A percentile compares a stretch with the other conserved stretches of the same genome.
phyloP scores from a whole-genome alignment of 2,329 filamentous ascomycete species.

The Trichoderma oligosporum region DNA sequence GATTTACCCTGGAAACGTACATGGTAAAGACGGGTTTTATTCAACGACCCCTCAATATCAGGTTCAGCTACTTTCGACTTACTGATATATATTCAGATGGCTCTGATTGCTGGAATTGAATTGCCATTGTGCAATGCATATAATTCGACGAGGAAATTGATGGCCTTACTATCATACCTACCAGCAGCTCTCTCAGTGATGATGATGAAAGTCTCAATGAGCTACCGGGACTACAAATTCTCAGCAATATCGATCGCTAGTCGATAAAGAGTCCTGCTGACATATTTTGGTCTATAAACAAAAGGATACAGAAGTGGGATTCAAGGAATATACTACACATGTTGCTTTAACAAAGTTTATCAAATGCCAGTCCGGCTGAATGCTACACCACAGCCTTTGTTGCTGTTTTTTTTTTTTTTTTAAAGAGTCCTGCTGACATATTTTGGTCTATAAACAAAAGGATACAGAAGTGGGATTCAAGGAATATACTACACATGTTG shows the following conservation, averaged over 20 bases:
- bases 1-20: not conserved
- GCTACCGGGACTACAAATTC: constrained; percentile 12
- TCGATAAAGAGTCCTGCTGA: constrained; percentile 22
- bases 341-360: constrained; percentile 38
- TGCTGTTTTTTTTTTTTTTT: too few relatives aligned
- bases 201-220: not conserved
- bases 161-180: constrained; percentile 18
- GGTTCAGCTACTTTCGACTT: too few relatives aligned
- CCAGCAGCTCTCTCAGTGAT: not conserved
- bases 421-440: too few relatives aligned
- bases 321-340: constrained; percentile 42
- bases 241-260: constrained; percentile 42
- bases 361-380: constrained; percentile 33
- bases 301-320: constrained; percentile 43
- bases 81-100: too few relatives aligned
- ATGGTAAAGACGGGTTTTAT: not conserved
- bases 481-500: constrained; percentile 41
- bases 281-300: constrained; percentile 39
- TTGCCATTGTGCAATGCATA: too few relatives aligned
- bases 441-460: constrained; percentile 38
- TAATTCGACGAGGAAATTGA: constrained; percentile 15
- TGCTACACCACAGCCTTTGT: constrained; percentile 43
- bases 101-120: too few relatives aligned
- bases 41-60: not conserved
- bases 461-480: constrained; percentile 44